Evolutionary conservation across 1,284 basidiomycete species (phyloP).

Genomic region (Marasmius oreades): DNA sequence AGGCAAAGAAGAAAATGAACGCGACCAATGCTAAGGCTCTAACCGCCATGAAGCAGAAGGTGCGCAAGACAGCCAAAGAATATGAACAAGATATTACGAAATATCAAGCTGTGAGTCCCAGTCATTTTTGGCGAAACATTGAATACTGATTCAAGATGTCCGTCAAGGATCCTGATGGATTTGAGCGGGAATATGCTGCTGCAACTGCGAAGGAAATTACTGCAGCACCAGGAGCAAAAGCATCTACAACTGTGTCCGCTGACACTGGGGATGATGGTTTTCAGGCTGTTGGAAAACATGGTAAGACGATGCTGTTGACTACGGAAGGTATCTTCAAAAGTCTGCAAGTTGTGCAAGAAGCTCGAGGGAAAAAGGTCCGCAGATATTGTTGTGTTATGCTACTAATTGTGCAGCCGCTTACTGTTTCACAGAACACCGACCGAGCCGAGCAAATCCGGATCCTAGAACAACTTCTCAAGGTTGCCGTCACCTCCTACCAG

Average conservation of each 20-base stretch:
- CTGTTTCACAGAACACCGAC: slow-evolving; percentile 80
- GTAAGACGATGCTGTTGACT: slow-evolving; percentile 81
- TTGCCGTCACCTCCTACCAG: slow-evolving; percentile 88
- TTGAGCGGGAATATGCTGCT: slow-evolving; percentile 72
- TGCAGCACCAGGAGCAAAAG: slow-evolving; percentile 24
- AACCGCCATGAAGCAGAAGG: slow-evolving; percentile 96
- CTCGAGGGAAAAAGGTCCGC: slow-evolving; percentile 90
- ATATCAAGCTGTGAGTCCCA: slow-evolving; percentile 68
- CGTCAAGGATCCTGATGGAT: slow-evolving; percentile 81
- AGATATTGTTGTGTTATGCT: not conserved
- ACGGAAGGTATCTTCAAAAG: slow-evolving; percentile 93
- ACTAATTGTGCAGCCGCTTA: slow-evolving; percentile 9
- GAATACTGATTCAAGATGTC: slow-evolving; percentile 9
- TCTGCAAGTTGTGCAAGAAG: slow-evolving; percentile 89
- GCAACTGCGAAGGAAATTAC: slow-evolving; percentile 48
- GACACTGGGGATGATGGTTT: slow-evolving; percentile 70
- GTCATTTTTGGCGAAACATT: not conserved
- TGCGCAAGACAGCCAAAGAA: slow-evolving; percentile 91
- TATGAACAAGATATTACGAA: slow-evolving; percentile 79
- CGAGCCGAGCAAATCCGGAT: slow-evolving; percentile 92
- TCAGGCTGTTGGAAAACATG: slow-evolving; percentile 90
- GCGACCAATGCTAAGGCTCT: slow-evolving; percentile 92
- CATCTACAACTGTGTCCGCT: slow-evolving; percentile 20
- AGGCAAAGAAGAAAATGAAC: slow-evolving; percentile 96
- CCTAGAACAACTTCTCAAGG: slow-evolving; percentile 84